Evolutionary conservation across 805 yeast genomes (phyloP), one percentile per base, ranked within the genome.

Genomic region (Yamadazyma akitaensis): DNA sequence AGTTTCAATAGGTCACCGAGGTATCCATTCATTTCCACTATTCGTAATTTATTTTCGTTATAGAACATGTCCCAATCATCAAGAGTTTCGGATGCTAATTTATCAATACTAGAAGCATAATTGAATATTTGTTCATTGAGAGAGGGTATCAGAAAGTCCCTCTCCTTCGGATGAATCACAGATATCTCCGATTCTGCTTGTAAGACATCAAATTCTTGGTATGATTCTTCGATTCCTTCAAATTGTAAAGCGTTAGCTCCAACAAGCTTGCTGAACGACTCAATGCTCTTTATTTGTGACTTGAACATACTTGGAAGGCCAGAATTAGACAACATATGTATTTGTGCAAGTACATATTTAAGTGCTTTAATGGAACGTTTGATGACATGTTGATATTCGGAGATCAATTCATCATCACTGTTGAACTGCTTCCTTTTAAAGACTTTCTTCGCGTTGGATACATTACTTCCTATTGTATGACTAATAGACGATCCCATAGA

Each of bases 381-480:
- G 9, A 76, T 52, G 50, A 76, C 80, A 47, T 72, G 68, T 45
- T 69, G 70, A 67, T 77, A 76, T 39, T 64, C 65, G n/a, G 55
- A 51, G 10, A 75, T 59, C 12, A 65, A 51, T 30, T 66, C 68
- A 53, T 76, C 80, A 46, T 73, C 77, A 3, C 52, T 46, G 43
- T 59, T 61, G 28, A 37, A 44, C 14, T 34, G 16, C 16, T 44
- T 46, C 37, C 41, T 49, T 19, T 44, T 26, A 37, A 55, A 37
- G 3, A 50, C 45, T 18, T 51, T 47, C 47, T 54, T 54, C 18
- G 51, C 48, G 26, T 46, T 46, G 13, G 26, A 24, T 12, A 40
- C 39, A 25, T 43, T 35, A 28, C 44, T 17, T 4, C 51, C 51
- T 17, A 48, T 48, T 14, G 54, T 42, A 8, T 36, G 37, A 11